phyloP scores from a whole-genome alignment of 2,329 filamentous ascomycete genomes.

The Diaporthe destruens region DNA sequence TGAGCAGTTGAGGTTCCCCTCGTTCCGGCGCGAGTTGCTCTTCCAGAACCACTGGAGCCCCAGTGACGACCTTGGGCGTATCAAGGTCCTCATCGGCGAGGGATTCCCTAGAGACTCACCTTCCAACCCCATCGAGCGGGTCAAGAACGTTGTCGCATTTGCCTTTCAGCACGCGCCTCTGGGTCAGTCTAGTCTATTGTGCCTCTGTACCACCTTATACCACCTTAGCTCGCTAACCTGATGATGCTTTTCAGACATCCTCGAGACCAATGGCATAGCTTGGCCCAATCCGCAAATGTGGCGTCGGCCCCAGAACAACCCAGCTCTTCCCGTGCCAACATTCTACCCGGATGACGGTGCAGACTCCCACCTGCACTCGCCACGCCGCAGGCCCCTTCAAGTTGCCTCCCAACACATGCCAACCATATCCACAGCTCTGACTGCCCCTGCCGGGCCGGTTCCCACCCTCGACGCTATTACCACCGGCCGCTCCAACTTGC shows the following conservation, averaged over 20 bases:
- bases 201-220: not conserved
- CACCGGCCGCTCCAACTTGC: not conserved
- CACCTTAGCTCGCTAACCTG: slow-evolving; percentile 11
- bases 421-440: slow-evolving; percentile 26
- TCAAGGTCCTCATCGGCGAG: slow-evolving; percentile 82
- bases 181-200: slow-evolving; percentile 63
- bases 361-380: slow-evolving; percentile 75
- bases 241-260: slow-evolving; percentile 66
- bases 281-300: slow-evolving; percentile 84
- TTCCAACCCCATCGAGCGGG: slow-evolving; percentile 69
- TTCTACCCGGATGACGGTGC: slow-evolving; percentile 59
- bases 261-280: slow-evolving; percentile 80
- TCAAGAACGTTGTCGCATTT: slow-evolving; percentile 81
- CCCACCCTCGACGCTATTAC: slow-evolving; percentile 3
- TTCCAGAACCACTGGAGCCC: slow-evolving; percentile 79
- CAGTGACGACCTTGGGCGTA: slow-evolving; percentile 77
- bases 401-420: slow-evolving; percentile 37
- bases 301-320: slow-evolving; percentile 61
- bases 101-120: slow-evolving; percentile 71
- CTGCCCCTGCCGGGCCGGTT: not conserved
- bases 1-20: slow-evolving; percentile 77
- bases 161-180: slow-evolving; percentile 88
- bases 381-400: slow-evolving; percentile 57
- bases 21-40: slow-evolving; percentile 77
- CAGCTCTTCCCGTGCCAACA: slow-evolving; percentile 56